Evolutionary conservation across 148 eudicot genomes (phyloP), one percentile per base, ranked within the genome.

Genomic region (Arbutus unedo): DNA sequence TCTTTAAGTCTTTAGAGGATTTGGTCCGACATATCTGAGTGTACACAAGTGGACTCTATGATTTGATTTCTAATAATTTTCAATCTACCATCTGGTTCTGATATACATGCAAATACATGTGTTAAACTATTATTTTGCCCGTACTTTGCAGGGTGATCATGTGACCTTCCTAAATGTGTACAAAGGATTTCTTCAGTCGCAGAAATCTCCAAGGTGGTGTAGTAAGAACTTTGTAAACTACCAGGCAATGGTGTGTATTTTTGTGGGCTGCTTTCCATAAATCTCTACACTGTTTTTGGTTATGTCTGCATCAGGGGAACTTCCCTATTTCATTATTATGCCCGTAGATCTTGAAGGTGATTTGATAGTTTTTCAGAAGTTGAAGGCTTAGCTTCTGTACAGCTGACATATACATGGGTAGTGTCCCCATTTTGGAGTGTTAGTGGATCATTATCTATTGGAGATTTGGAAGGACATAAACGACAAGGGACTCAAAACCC

Each of bases 201-300:
- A 88, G 74, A 97, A 93, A 93, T 94, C 99, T 48, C 91, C 99
- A 43, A 93, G 90, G 78, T 97, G 99, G 99, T 97, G 99, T 87
- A 93, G 93, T 76, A 92, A 85, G 85, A 97, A 97, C 91, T 95
- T 83, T 77, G 80, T 97, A 38, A 97, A 97, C 90, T 97, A 92
- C 86, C 97, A 94, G 71, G 99, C 99, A 60, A 97, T 97, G 99
- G 99, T 96, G 82, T 80, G 92, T 80, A 81, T 83, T 74, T 76
- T 73, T 49, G 19, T 81, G 13, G 71, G 76, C 57, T 54, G 73
- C 45, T 72, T 53, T 77, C 5, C 15, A 31, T 21, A 0, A 21
- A 25, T 57, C 14, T 18, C 7, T 25, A 15, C 54, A 4, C 4
- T 11, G 21, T 19, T 21, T 76, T 57, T 44, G 70, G 6, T 1